Evolutionary conservation across 2,329 filamentous ascomycete species (phyloP).

Genomic region (Fusarium lyarnte): DNA sequence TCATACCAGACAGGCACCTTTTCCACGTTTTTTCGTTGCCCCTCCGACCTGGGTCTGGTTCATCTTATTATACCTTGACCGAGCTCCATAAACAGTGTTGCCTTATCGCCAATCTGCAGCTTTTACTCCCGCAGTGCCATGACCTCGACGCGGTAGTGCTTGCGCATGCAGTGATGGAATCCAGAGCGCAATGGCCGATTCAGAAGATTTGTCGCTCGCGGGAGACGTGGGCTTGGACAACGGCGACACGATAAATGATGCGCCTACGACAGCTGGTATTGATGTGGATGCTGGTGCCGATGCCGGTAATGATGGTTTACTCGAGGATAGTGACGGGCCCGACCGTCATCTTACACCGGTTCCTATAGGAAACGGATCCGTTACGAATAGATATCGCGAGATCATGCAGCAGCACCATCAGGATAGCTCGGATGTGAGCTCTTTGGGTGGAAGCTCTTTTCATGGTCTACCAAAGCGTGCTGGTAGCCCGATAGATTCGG

Average conservation of each 20-base stretch:
- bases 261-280: constrained; percentile 22
- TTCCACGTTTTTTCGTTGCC: constrained; percentile 22
- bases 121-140: constrained; percentile 40
- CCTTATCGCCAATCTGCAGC: constrained; percentile 34
- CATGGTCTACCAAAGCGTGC: constrained; percentile 63
- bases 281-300: constrained; percentile 20
- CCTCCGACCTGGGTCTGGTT: constrained; percentile 22
- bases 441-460: constrained; percentile 57
- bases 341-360: constrained; percentile 32
- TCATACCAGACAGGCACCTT: neutral
- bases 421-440: constrained; percentile 62
- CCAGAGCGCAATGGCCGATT: constrained; percentile 58
- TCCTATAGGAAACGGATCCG: constrained; percentile 37
- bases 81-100: constrained; percentile 38
- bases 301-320: constrained; percentile 15
- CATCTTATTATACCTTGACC: constrained; percentile 14
- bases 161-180: constrained; percentile 51
- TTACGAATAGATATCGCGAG: constrained; percentile 57
- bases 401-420: constrained; percentile 56
- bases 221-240: constrained; percentile 54
- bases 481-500: constrained; percentile 75
- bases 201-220: constrained; percentile 56
- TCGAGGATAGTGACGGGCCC: constrained; percentile 25
- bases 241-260: constrained; percentile 51
- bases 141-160: constrained; percentile 41